Conservation (phyloP, 2,329 filamentous ascomycete species). For the Colletotrichum salicis region DNA sequence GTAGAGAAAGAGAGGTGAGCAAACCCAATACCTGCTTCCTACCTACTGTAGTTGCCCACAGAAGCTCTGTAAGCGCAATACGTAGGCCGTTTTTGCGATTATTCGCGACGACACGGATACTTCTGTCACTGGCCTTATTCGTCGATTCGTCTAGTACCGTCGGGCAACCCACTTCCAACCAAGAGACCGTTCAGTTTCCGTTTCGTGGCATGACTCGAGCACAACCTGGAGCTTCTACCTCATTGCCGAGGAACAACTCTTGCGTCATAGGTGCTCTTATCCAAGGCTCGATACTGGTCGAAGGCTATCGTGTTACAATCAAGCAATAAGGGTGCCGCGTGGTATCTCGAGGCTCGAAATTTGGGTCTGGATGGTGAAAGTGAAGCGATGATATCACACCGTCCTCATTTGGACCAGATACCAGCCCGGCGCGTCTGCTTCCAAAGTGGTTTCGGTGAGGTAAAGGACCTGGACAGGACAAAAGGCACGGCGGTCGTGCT, state of each 20-base stretch:
- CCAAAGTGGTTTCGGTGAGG: neutral
- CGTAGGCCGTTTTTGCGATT: neutral
- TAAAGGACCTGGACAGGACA: neutral
- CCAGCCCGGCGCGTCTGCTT: neutral
- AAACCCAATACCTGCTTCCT: neutral
- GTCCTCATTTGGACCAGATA: neutral
- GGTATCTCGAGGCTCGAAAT: neutral
- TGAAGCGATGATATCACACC: neutral
- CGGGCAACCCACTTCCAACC: neutral
- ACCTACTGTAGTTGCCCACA: neutral
- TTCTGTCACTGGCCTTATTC: neutral
- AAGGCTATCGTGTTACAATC: neutral
- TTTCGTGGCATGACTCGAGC: neutral
- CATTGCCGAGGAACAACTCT: neutral
- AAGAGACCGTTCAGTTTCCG: neutral
- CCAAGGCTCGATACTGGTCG: neutral
- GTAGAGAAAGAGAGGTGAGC: neutral
- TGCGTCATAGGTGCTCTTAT: neutral
- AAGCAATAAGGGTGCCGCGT: neutral
- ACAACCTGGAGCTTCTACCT: neutral
- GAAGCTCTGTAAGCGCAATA: neutral
- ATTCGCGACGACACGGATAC: neutral
- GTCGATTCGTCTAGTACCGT: neutral
- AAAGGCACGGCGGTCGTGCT: neutral
- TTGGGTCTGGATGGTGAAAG: neutral